Percentiles rank a stretch among this genome's conserved stretches.
These are phyloP conservation scores for Tylopilus rubrobrunneus DNA, from an alignment of 768 basidiomycete genomes.

Conservation along the genomic window DNA sequence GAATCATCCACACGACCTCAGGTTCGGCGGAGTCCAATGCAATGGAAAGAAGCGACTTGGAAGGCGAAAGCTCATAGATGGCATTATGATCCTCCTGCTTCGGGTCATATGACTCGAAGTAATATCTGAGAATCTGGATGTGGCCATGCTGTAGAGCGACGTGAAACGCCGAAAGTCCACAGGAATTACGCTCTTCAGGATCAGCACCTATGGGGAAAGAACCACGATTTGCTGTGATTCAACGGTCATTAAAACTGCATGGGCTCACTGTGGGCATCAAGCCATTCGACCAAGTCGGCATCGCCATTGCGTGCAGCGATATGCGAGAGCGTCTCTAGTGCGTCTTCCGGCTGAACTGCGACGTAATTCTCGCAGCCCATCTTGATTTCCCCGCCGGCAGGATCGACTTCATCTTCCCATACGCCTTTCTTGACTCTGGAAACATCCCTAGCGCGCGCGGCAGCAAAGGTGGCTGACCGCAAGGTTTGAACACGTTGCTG, in stretches of 20 bases:
- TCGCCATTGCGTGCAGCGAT: slow-evolving; percentile 59
- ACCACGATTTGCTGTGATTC: slow-evolving; percentile 16
- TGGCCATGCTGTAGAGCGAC: slow-evolving; percentile 53
- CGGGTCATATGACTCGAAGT: slow-evolving; percentile 59
- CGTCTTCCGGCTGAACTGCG: slow-evolving; percentile 44
- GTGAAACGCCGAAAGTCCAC: slow-evolving; percentile 63
- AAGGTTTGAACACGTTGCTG: slow-evolving; percentile 49
- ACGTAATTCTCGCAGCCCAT: slow-evolving; percentile 51
- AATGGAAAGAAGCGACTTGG: slow-evolving; percentile 48
- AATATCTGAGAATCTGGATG: slow-evolving; percentile 50
- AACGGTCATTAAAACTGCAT: slow-evolving; percentile 21
- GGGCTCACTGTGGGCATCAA: slow-evolving; percentile 64
- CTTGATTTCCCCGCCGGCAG: slow-evolving; percentile 67
- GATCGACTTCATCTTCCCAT: slow-evolving; percentile 69
- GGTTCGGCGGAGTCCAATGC: slow-evolving; percentile 61
- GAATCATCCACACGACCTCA: slow-evolving; percentile 59
- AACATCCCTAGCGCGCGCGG: slow-evolving; percentile 53
- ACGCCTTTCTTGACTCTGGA: slow-evolving; percentile 58
- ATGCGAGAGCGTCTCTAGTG: slow-evolving; percentile 66
- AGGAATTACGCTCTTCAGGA: slow-evolving; percentile 61
- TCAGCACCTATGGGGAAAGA: slow-evolving; percentile 54
- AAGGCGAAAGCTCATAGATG: slow-evolving; percentile 43
- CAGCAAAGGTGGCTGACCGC: slow-evolving; percentile 62
- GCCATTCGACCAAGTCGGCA: slow-evolving; percentile 58
- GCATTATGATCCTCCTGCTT: slow-evolving; percentile 44